Evolutionary conservation across 495 filamentous ascomycete species (phyloP).

Genomic region (Xylaria curta): DNA sequence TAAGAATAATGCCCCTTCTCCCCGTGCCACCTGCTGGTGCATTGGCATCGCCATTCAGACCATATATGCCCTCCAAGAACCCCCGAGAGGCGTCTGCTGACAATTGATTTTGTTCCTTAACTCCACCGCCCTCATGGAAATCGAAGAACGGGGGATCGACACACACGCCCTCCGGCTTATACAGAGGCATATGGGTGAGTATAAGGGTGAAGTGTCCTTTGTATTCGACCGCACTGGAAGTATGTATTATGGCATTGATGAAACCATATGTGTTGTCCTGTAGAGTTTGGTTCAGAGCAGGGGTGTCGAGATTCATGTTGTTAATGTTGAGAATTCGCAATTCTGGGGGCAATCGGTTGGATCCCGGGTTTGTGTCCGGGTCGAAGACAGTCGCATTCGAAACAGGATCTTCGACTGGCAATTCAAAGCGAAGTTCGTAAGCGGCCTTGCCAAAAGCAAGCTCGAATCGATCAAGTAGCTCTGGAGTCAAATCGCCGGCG

Average conservation of each 20-base stretch:
- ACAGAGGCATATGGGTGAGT: conserved; percentile 89
- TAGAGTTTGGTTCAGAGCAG: conserved; percentile 66
- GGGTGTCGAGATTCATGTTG: conserved; percentile 87
- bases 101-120: conserved; percentile 93
- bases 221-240: conserved; percentile 70
- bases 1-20: conserved; percentile 73
- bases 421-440: conserved; percentile 80
- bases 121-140: conserved; percentile 71
- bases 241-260: conserved; percentile 72
- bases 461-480: conserved; percentile 80
- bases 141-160: conserved; percentile 81
- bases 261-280: conserved; percentile 78
- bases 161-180: conserved; percentile 83
- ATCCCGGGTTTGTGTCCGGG: conserved; percentile 37
- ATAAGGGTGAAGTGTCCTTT: conserved; percentile 75
- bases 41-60: conserved; percentile 66
- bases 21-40: conserved; percentile 64
- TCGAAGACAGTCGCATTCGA: conserved; percentile 46
- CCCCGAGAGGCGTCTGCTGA: conserved; percentile 67
- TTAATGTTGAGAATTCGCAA: conserved; percentile 88
- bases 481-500: conserved; percentile 79
- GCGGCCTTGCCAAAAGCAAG: conserved; percentile 81
- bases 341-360: conserved; percentile 59
- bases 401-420: conserved; percentile 49
- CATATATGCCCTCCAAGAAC: conserved; percentile 80